phyloP scores from a whole-genome alignment of 2,329 filamentous ascomycete species.

The Aspergillus carbonarius region DNA sequence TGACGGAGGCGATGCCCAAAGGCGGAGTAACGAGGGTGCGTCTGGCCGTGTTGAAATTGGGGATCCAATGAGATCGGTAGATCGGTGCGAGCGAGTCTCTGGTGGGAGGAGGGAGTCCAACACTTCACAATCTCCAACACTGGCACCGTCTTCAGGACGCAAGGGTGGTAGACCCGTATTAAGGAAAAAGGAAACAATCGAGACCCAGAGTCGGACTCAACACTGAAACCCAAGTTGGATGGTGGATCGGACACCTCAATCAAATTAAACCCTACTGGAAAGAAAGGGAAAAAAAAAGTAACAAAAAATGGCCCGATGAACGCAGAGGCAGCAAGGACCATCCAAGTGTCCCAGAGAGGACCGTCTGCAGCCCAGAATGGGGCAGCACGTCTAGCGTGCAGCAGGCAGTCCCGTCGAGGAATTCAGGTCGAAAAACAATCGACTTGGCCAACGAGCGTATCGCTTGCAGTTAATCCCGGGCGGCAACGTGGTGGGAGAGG shows the following conservation, averaged over 20 bases:
- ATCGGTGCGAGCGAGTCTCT: background rate
- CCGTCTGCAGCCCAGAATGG: slow-evolving; percentile 20
- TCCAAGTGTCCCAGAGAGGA: slow-evolving; percentile 20
- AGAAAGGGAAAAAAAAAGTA: slow-evolving; percentile 7
- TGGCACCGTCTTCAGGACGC: background rate
- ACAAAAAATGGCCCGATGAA: slow-evolving; percentile 9
- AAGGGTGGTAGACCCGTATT: background rate
- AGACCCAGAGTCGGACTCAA: background rate
- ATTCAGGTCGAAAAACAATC: slow-evolving; percentile 6
- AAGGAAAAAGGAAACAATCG: slow-evolving; percentile 5
- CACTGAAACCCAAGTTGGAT: background rate
- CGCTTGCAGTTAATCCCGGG: slow-evolving; percentile 8
- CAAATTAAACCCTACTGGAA: slow-evolving; percentile 3
- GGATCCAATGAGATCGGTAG: background rate
- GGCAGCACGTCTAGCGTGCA: slow-evolving; percentile 26
- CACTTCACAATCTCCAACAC: background rate
- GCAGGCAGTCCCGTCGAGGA: slow-evolving; percentile 8
- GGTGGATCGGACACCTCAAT: slow-evolving; percentile 11
- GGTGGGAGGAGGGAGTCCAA: background rate
- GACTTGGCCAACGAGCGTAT: slow-evolving; percentile 9
- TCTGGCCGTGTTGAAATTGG: background rate
- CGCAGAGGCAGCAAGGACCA: slow-evolving; percentile 11
- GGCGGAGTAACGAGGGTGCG: slow-evolving; percentile 4
- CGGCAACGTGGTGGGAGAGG: background rate
- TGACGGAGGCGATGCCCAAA: slow-evolving; percentile 11